Evolutionary conservation across 2,329 filamentous ascomycete genomes (phyloP), one percentile per base, ranked within the genome.

Genomic region (Pseudogymnoascus sp.): DNA sequence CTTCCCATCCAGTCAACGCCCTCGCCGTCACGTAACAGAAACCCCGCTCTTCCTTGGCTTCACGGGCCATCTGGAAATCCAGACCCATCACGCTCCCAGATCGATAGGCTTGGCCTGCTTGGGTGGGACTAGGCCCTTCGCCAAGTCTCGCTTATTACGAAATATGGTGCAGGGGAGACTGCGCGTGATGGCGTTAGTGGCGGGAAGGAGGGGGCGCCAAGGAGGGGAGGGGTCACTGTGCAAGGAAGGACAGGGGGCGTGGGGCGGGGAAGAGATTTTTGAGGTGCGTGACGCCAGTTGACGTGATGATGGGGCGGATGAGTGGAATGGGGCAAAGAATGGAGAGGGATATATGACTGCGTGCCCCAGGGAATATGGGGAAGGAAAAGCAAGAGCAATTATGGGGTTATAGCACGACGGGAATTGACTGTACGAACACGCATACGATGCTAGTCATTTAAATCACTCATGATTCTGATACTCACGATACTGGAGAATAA

Each of bases 231-330:
- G 47, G 47, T 10, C 16, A 53, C 47, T 2, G 25, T 16, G 25
- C 47, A 53, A 31, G 47, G 47, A 53, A 53, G 47, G 25, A 31
- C 47, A 53, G 47, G 47, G 47, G 47, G 47, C 47, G 47, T 53
- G 47, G 47, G 47, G 47, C 47, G 47, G 47, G 47, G 47, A 53
- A 53, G 47, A 53, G 47, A 53, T 53, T 53, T 53, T 53, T 53
- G 47, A 53, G 47, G 47, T 53, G 47, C 47, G 25, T 53, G 47
- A 53, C 47, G 47, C 47, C 47, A 53, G 47, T 53, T 53, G 47
- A 53, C 47, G 47, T 53, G 47, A 53, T 53, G 47, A 31, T 31
- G 47, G 47, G 23, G 44, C 44, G 23, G 23, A 53, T 28, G 44
- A 53, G 44, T 53, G 23, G 16, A 14, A 28, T 28, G 21, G 18